Evolutionary conservation across 306 rosid species (phyloP), one percentile per base, ranked within the genome.

Genomic region (Sophora flavescens): DNA sequence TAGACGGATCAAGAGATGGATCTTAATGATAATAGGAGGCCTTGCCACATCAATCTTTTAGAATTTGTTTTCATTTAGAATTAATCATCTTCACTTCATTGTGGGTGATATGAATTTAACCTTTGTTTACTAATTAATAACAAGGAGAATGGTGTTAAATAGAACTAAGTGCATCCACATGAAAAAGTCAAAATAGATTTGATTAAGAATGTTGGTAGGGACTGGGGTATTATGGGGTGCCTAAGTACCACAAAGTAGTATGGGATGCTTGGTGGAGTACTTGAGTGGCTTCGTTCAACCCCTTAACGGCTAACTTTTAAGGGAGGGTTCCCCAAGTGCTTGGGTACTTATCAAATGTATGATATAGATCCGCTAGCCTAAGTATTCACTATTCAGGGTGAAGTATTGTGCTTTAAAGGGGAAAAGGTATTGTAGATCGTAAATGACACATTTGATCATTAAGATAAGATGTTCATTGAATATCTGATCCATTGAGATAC

Each of bases 151-250:
- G 44, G 36, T 39, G 38, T 60, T 75, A 50, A 33, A 66, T 54
- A 52, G 65, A n/a, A 67, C 66, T 36, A 63, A 39, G 50, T 67
- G 47, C 69, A 61, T 60, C 54, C 76, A 64, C 39, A 18, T 38
- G 57, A 26, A 57, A 38, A 14, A 8, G 50, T 74, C 28, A 71
- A 44, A 70, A 51, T 35, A 54, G 17, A 47, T 58, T 47, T 75
- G 28, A 75, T 63, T 12, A 44, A 16, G 9, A 57, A 22, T 22
- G 22, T 22, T 22, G 22, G 22, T 22, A 22, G 22, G 1, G 22
- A 22, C 22, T 22, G 22, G 22, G 22, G 22, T 22, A 22, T 22
- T 22, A 22, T 22, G 22, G 22, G 22, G 22, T 22, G 22, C 22
- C 22, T 22, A 22, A 22, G 22, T 22, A 22, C 22, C 22, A 22